Base-by-base conservation (phyloP, 306 rosid genomes). In the Vachellia collinsii region DNA sequence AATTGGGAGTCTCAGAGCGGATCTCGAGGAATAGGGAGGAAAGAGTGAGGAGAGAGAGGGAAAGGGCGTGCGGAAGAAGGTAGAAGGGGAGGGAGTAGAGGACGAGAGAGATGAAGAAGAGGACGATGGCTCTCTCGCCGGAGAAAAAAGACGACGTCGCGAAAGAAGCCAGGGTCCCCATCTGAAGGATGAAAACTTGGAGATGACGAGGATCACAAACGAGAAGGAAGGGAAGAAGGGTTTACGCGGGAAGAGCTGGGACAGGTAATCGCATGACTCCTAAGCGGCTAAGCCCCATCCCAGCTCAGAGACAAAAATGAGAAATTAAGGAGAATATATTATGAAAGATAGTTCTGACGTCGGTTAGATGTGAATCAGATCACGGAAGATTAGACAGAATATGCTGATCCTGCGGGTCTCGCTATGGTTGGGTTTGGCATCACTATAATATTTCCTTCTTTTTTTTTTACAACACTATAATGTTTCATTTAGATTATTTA, bases 81-180 rank as follows among this genome's bases (percentile, higher is more conserved):
- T 97, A 87, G 82, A 36, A 13, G 3, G 98, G 93, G 61, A 95
- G 97, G n/a, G 97, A 87, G 77, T 41, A 84, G 71, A 93, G 76
- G 56, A 91, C 78, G 46, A 65, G 81, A 44, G 75, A 80, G 72
- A 93, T 72, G 92, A 95, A 93, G 9, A 91, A 81, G 16, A 91
- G 69, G 63, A 90, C 93, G 61, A 91, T 93, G 39, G 82, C 72
- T 82, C 98, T 87, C 88, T 95, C 99, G 39, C 99, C 98, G 84
- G 85, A 85, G 79, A 90, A 44, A 75, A 80, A 38, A 25, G 73
- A 44, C 70, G 72, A 76, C 54, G 66, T n/a, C 79, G 77, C 53
- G 34, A 70, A 23, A 63, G 85, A 58, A 74, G 80, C 85, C 91
- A 78, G 62, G 65, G 84, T 48, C 65, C 76, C 75, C 87, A 73